These are phyloP conservation scores for Thielaviopsis musarum DNA, from an alignment of 2,329 filamentous ascomycete genomes.

Conservation along the genomic window DNA sequence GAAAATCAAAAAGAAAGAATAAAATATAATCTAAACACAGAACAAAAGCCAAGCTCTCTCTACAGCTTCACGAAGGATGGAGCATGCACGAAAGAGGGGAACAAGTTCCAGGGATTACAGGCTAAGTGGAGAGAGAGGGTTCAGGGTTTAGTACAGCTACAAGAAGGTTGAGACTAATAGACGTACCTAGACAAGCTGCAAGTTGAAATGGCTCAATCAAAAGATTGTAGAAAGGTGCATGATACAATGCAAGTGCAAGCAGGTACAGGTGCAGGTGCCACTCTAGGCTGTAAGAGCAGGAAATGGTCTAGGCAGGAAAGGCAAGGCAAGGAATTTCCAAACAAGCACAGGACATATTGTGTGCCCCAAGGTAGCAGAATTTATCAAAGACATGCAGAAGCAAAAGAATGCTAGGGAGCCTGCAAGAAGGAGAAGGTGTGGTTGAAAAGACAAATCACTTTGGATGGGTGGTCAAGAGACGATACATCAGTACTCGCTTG, in stretches of 20 bases:
- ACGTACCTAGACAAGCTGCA: too few relatives aligned
- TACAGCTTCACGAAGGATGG: slow-evolving; percentile 4
- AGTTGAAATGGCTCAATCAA: too few relatives aligned
- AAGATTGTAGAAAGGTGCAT: too few relatives aligned
- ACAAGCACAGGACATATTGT: background rate
- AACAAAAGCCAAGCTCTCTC: background rate
- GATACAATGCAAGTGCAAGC: too few relatives aligned
- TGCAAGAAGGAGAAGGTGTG: background rate
- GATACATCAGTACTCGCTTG: background rate
- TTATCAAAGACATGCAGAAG: background rate
- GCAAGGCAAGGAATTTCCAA: background rate
- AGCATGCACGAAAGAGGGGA: slow-evolving; percentile 10
- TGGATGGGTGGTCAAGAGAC: background rate
- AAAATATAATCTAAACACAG: background rate
- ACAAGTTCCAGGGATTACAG: slow-evolving; percentile 5
- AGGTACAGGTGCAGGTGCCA: too few relatives aligned
- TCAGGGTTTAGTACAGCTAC: background rate
- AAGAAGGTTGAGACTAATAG: too few relatives aligned
- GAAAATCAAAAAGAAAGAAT: background rate
- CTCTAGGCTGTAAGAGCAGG: too few relatives aligned
- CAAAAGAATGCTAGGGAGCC: background rate
- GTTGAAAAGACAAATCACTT: background rate
- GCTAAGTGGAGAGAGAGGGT: background rate
- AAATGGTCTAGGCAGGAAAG: too few relatives aligned
- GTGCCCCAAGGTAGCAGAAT: background rate